Evolutionary conservation across 116 monocot genomes (phyloP), one percentile per base, ranked within the genome.

Genomic region (Posidonia oceanica): DNA sequence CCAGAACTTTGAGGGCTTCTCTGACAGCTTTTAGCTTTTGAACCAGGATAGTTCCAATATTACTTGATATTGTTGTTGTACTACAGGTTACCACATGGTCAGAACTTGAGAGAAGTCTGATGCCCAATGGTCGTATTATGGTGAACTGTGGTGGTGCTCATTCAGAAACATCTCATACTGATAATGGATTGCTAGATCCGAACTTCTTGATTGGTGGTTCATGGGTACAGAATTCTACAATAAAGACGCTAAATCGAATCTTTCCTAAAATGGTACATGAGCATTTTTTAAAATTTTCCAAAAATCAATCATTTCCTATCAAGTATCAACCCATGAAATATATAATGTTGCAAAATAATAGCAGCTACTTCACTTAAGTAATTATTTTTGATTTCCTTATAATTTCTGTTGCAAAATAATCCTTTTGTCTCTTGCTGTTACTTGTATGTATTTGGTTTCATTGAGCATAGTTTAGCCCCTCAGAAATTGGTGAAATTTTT

Each of bases 81-180:
- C 12, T 48, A 48, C 75, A 94, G 90, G 83, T 76, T 40, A 54
- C 68, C 63, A 90, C 90, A 54, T 94, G 90, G 90, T 72, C 85
- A 79, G 83, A 84, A n/a, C 72, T 94, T 39, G 70, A 81, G 21
- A 87, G 85, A 67, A 90, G 81, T 74, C 58, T 90, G 74, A 90
- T 90, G 94, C 87, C 85, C 14, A 36, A 80, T 72, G 94, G 94
- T 42, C 87, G 94, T 59, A 90, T 94, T 29, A 94, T 94, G 78
- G 83, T 90, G 44, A 94, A 94, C 54, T 94, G 90, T 75, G 90
- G 82, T 77, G 94, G 94, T 42, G 78, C 71, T 60, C 75, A 89
- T 71, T 58, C 71, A 69, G 84, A 82, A 72, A 56, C 57, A 74
- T 82, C 48, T 48, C 8, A 73, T 36, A 69, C 61, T 4, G 67